A percentile compares a stretch with the other conserved stretches of the same genome.
phyloP scores from a whole-genome alignment of 805 yeast species.

The Candida saitoana region DNA sequence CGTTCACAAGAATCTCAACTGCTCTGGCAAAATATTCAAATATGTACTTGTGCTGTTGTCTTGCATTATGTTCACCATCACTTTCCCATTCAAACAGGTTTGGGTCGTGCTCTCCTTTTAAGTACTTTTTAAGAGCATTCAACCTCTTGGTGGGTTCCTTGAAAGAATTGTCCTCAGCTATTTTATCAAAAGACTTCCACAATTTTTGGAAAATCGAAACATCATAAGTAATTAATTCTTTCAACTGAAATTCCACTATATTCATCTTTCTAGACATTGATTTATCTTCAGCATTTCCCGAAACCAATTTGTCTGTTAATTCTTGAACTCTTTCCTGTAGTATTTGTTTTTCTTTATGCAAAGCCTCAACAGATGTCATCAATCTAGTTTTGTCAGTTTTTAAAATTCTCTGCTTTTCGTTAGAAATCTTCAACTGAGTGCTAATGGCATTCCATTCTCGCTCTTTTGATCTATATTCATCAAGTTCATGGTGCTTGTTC shows the following conservation, averaged over 20 bases:
- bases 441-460: slow-evolving; percentile 25
- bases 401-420: slow-evolving; percentile 40
- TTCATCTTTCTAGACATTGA: slow-evolving; percentile 14
- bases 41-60: slow-evolving; percentile 42
- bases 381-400: slow-evolving; percentile 43
- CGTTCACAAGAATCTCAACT: slow-evolving; percentile 52
- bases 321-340: slow-evolving; percentile 33
- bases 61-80: slow-evolving; percentile 18
- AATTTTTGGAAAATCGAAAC: slow-evolving; percentile 46
- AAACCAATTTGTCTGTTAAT: slow-evolving; percentile 30
- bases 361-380: slow-evolving; percentile 37
- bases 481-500: slow-evolving; percentile 14
- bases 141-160: slow-evolving; percentile 53
- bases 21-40: slow-evolving; percentile 59
- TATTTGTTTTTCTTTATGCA: slow-evolving; percentile 33
- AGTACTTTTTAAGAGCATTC: slow-evolving; percentile 13
- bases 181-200: slow-evolving; percentile 47
- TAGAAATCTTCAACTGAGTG: slow-evolving; percentile 36
- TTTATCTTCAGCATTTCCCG: slow-evolving; percentile 4
- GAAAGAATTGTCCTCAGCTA: slow-evolving; percentile 56
- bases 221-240: slow-evolving; percentile 39
- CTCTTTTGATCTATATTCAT: slow-evolving; percentile 9
- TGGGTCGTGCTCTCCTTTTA: slow-evolving; percentile 4
- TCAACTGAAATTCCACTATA: slow-evolving; percentile 39
- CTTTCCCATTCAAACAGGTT: slow-evolving; percentile 7